phyloP scores from a whole-genome alignment of 164 flowering plant genomes.

The Protea cynaroides region DNA sequence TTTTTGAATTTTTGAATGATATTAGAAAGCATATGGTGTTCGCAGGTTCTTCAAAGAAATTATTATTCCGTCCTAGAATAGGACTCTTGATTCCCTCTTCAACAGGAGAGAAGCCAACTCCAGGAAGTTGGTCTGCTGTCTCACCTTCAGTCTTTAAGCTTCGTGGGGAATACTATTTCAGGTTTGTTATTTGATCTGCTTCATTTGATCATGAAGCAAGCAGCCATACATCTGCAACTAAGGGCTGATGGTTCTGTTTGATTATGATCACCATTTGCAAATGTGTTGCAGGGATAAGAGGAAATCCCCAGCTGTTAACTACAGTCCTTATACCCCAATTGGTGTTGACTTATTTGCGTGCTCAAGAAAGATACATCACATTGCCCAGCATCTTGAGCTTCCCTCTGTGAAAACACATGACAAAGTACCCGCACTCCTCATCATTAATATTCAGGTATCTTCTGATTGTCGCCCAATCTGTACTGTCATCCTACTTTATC shows the following conservation, averaged over 20 bases:
- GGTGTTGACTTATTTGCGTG: slow-evolving; percentile 84
- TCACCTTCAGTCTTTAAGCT: slow-evolving; percentile 82
- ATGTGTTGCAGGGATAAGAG: slow-evolving; percentile 63
- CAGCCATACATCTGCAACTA: neutral
- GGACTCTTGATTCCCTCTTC: slow-evolving; percentile 62
- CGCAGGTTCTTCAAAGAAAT: slow-evolving; percentile 67
- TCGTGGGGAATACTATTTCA: slow-evolving; percentile 78
- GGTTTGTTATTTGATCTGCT: slow-evolving; percentile 32
- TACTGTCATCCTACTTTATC: neutral
- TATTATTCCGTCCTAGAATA: slow-evolving; percentile 67
- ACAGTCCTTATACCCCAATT: slow-evolving; percentile 66
- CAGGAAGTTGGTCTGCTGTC: slow-evolving; percentile 78
- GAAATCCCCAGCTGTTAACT: slow-evolving; percentile 65
- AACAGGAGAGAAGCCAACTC: slow-evolving; percentile 43
- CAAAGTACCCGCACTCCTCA: slow-evolving; percentile 68
- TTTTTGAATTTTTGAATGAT: no score
- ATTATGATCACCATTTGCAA: neutral
- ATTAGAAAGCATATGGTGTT: neutral
- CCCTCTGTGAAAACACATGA: slow-evolving; percentile 57
- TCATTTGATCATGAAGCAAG: neutral
- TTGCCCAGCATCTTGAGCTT: slow-evolving; percentile 91
- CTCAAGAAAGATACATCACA: slow-evolving; percentile 76
- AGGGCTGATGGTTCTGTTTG: neutral
- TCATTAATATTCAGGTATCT: slow-evolving; percentile 89
- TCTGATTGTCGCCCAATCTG: neutral